These are phyloP conservation scores for Aaosphaeria pasadenensis DNA, from an alignment of 2,329 filamentous ascomycete species.

Conservation along the genomic window DNA sequence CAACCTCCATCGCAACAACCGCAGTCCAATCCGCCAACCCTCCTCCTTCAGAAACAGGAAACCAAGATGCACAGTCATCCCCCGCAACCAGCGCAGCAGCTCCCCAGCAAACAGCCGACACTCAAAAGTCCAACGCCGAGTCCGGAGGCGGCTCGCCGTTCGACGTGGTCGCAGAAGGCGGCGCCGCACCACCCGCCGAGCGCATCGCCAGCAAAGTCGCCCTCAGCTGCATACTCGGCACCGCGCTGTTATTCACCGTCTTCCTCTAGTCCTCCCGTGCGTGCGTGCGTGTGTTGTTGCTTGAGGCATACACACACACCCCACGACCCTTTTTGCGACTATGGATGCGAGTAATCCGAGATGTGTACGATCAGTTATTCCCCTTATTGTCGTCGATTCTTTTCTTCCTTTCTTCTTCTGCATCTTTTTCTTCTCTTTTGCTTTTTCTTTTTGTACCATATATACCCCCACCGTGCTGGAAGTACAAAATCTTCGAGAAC, in stretches of 20 bases:
- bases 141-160: conserved; percentile 48
- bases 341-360: too few relatives aligned
- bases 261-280: too few relatives aligned
- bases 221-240: conserved; percentile 5
- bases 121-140: conserved; percentile 32
- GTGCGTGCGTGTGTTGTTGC: too few relatives aligned
- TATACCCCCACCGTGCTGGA: too few relatives aligned
- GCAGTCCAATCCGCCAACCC: background rate
- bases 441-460: too few relatives aligned
- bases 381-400: too few relatives aligned
- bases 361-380: too few relatives aligned
- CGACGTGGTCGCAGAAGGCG: conserved; percentile 30
- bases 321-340: too few relatives aligned
- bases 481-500: too few relatives aligned
- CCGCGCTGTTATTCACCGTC: conserved; percentile 3
- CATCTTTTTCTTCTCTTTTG: too few relatives aligned
- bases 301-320: too few relatives aligned
- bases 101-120: conserved; percentile 12
- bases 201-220: conserved; percentile 4
- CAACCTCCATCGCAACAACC: background rate
- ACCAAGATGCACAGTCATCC: conserved; percentile 1
- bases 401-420: too few relatives aligned
- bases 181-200: conserved; percentile 7
- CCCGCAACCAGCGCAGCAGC: conserved; percentile 5
- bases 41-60: background rate